Conservation (phyloP, 2,329 filamentous ascomycete genomes). For the Aquanectria penicillioides region DNA sequence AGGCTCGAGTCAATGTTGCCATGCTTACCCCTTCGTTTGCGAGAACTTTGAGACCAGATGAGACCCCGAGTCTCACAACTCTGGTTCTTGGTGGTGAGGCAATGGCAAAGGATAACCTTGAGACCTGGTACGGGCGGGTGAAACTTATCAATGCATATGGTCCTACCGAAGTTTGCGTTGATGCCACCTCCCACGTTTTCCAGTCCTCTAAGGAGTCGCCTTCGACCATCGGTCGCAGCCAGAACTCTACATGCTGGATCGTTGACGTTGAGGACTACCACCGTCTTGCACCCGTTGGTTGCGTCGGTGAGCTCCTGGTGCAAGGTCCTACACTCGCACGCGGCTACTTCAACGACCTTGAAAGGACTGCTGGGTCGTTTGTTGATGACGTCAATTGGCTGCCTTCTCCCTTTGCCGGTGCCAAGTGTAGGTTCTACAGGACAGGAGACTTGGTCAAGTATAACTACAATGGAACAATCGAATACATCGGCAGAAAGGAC, state of each 20-base stretch:
- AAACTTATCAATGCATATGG: slow-evolving; percentile 2
- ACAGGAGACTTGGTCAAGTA: slow-evolving; percentile 60
- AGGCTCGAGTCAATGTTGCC: not conserved
- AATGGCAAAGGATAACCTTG: not conserved
- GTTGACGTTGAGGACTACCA: not conserved
- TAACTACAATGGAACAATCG: slow-evolving; percentile 49
- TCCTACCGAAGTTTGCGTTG: not conserved
- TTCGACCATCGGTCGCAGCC: not conserved
- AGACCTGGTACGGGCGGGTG: not conserved
- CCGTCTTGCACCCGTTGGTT: not conserved
- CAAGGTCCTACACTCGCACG: not conserved
- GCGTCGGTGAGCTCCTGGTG: not conserved
- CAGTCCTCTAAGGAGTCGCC: not conserved
- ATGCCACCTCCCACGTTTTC: not conserved
- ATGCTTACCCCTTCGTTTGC: slow-evolving; percentile 7
- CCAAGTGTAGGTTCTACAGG: slow-evolving; percentile 47
- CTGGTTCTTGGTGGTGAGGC: slow-evolving; percentile 13
- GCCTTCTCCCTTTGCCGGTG: not conserved
- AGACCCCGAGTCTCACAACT: not conserved
- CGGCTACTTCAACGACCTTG: not conserved
- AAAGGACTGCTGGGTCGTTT: not conserved
- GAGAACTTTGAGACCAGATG: not conserved
- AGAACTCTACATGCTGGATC: slow-evolving; percentile 44
- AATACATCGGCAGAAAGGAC: slow-evolving; percentile 62
- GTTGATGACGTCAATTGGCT: not conserved